A percentile compares a stretch with the other conserved stretches of the same genome.
Evolutionary conservation across 495 filamentous ascomycete genomes (phyloP).

Genomic region (Penicillium coffeae): DNA sequence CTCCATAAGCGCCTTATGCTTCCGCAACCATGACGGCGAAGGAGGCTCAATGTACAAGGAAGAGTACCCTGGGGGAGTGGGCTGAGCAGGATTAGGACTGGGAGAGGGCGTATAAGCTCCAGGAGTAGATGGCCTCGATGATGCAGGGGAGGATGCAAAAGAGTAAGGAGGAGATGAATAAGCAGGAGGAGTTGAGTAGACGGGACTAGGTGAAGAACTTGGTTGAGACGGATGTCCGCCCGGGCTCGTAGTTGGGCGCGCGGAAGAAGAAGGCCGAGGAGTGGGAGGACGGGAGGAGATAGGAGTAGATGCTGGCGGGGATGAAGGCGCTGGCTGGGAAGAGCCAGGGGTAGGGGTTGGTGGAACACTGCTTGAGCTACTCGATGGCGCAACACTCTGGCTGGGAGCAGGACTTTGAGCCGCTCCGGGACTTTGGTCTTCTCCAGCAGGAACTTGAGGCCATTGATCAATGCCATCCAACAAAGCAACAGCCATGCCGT

Average conservation of each 20-base stretch:
- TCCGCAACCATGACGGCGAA: neutral
- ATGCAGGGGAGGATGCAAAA: neutral
- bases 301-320: neutral
- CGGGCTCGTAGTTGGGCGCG: too few relatives aligned
- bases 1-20: neutral
- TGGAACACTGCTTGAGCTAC: neutral
- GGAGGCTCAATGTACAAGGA: neutral
- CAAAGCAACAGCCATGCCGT: constrained; percentile 45
- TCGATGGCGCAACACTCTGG: neutral
- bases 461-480: constrained; percentile 49
- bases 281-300: too few relatives aligned
- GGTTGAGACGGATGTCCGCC: too few relatives aligned
- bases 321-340: neutral
- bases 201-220: too few relatives aligned
- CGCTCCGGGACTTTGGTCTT: constrained; percentile 14
- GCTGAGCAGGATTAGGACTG: neutral
- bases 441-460: constrained; percentile 41
- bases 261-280: neutral
- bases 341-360: neutral
- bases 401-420: neutral
- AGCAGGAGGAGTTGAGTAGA: neutral
- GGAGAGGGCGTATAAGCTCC: neutral
- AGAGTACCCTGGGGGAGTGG: neutral
- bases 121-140: neutral
- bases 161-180: neutral